Evolutionary conservation across 495 filamentous ascomycete species (phyloP).

Genomic region (Penicillium verhagenii): DNA sequence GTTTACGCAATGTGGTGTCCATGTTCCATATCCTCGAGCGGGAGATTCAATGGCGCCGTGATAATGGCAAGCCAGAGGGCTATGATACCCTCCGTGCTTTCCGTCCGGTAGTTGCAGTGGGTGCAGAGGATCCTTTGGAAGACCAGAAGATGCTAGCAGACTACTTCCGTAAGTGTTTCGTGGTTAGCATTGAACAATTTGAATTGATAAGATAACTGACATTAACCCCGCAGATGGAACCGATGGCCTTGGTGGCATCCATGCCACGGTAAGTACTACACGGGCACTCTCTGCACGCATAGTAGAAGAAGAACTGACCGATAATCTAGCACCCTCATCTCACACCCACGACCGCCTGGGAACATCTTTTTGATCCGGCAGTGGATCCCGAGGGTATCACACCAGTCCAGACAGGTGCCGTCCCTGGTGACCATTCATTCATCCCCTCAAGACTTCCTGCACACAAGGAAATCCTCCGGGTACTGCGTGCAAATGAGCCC

Average conservation of each 20-base stretch:
- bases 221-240: constrained; percentile 64
- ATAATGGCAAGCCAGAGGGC: constrained; percentile 60
- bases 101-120: constrained; percentile 83
- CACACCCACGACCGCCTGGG: constrained; percentile 80
- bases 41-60: constrained; percentile 79
- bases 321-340: constrained; percentile 76
- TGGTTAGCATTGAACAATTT: too few species aligned
- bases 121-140: constrained; percentile 79
- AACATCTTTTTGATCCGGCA: constrained; percentile 66
- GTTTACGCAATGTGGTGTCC: constrained; percentile 83
- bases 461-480: constrained; percentile 80
- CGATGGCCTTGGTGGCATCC: constrained; percentile 91
- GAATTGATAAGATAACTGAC: not conserved
- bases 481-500: constrained; percentile 72
- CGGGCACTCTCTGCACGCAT: not conserved
- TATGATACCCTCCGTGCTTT: constrained; percentile 65
- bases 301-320: constrained; percentile 8
- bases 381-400: constrained; percentile 37
- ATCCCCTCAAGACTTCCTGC: constrained; percentile 67
- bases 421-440: constrained; percentile 53
- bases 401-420: constrained; percentile 31
- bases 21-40: constrained; percentile 91
- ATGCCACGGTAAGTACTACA: constrained; percentile 60
- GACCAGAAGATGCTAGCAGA: constrained; percentile 82
- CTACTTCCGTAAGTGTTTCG: constrained; percentile 72